A percentile compares a stretch with the other conserved stretches of the same genome.
Evolutionary conservation across 768 basidiomycete species (phyloP).

Genomic region (Agaricus subrufescens): DNA sequence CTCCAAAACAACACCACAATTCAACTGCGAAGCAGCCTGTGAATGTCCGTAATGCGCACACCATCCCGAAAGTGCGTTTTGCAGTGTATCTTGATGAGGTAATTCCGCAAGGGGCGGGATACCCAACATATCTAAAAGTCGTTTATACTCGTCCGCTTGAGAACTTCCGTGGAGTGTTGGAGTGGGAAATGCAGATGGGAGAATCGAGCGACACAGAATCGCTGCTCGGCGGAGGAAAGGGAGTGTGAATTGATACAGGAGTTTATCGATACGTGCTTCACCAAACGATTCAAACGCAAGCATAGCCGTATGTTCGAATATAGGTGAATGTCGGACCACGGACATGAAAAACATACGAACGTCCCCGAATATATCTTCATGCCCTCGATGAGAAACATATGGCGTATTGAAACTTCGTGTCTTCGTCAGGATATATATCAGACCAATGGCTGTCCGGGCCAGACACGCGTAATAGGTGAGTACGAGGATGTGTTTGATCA

Average conservation of each 20-base stretch:
- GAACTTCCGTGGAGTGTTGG: constrained; percentile 29
- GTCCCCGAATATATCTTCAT: constrained; percentile 77
- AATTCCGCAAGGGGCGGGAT: constrained; percentile 79
- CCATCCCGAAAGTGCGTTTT: constrained; percentile 87
- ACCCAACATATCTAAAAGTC: constrained; percentile 68
- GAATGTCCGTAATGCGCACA: constrained; percentile 84
- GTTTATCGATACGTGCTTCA: constrained; percentile 78
- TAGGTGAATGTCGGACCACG: constrained; percentile 82
- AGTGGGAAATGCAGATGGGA: constrained; percentile 59
- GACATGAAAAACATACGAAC: constrained; percentile 89
- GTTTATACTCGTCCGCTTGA: constrained; percentile 68
- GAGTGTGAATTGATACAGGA: constrained; percentile 83
- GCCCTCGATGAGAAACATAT: constrained; percentile 40
- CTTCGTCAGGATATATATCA: constrained; percentile 80
- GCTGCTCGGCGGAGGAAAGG: constrained; percentile 89
- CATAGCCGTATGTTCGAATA: constrained; percentile 82
- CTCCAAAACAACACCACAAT: constrained; percentile 77
- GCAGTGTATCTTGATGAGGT: constrained; percentile 80
- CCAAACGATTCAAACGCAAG: constrained; percentile 77
- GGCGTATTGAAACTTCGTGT: constrained; percentile 49
- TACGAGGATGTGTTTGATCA: constrained; percentile 83
- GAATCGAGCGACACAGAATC: constrained; percentile 75
- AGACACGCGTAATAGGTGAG: constrained; percentile 89
- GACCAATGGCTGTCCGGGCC: constrained; percentile 78
- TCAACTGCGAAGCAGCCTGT: constrained; percentile 72